These are phyloP conservation scores for Solanum tarapatanum DNA, from an alignment of 257 asterid species.

Conservation along the genomic window DNA sequence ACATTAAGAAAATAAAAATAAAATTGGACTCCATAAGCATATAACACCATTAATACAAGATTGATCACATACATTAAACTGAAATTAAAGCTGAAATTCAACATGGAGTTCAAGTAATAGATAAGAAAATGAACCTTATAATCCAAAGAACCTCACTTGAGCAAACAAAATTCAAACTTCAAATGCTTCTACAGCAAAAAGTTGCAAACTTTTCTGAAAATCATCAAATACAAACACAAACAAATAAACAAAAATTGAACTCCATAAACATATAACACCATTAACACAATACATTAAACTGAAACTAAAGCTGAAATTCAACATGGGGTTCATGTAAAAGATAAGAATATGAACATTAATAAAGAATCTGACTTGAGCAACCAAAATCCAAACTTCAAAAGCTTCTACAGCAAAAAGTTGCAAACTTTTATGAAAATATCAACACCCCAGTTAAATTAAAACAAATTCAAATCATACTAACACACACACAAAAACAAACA, in stretches of 20 bases:
- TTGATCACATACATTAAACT: not conserved
- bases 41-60: not conserved
- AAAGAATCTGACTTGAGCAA: not conserved
- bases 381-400: not conserved
- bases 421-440: not conserved
- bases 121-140: not conserved
- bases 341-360: not conserved
- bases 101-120: not conserved
- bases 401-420: not conserved
- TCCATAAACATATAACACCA: not conserved
- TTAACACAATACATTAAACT: not conserved
- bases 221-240: not conserved
- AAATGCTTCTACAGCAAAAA: too few species aligned
- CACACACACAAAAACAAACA: not conserved
- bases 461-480: not conserved
- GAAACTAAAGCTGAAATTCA: not conserved
- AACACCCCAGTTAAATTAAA: not conserved
- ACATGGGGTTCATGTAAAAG: not conserved
- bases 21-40: not conserved
- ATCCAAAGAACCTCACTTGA: too few species aligned
- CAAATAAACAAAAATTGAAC: not conserved
- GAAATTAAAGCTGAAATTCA: not conserved
- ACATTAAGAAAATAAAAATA: not conserved
- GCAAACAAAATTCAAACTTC: too few species aligned
- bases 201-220: too few species aligned